These are phyloP conservation scores for Colletotrichum euphorbiae DNA, from an alignment of 2,329 filamentous ascomycete species.

Conservation along the genomic window DNA sequence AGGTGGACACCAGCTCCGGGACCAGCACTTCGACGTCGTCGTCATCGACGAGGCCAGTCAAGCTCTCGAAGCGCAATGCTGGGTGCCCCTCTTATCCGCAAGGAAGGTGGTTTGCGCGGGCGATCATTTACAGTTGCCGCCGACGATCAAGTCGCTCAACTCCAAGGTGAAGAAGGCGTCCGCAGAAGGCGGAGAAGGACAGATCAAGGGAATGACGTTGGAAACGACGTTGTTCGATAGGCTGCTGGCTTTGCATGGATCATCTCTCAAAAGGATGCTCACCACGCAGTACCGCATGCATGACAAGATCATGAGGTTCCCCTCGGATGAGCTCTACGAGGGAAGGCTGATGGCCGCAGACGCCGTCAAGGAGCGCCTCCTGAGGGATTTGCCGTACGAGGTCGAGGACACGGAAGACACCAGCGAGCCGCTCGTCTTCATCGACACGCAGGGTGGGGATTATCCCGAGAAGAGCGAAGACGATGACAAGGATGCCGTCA, in stretches of 20 bases:
- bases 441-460: constrained; percentile 95
- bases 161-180: constrained; percentile 55
- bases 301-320: constrained; percentile 93
- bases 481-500: constrained; percentile 63
- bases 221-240: constrained; percentile 96
- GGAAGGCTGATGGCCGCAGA: constrained; percentile 84
- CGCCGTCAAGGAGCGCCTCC: constrained; percentile 77
- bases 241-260: constrained; percentile 83
- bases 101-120: constrained; percentile 91
- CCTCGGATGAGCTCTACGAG: constrained; percentile 89
- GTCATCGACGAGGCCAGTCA: constrained; percentile 97
- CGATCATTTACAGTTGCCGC: constrained; percentile 93
- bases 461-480: constrained; percentile 87
- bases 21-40: constrained; percentile 89
- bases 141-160: constrained; percentile 88
- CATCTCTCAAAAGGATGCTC: constrained; percentile 90
- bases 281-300: constrained; percentile 99
- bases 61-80: constrained; percentile 95
- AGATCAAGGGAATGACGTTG: constrained; percentile 70
- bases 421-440: constrained; percentile 87
- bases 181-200: constrained; percentile 49
- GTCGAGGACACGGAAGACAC: constrained; percentile 88
- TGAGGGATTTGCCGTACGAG: constrained; percentile 82
- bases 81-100: constrained; percentile 87
- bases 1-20: constrained; percentile 83